These are phyloP conservation scores for Sergeia podlipaevii DNA, from an alignment of 208 protist species.

Conservation along the genomic window DNA sequence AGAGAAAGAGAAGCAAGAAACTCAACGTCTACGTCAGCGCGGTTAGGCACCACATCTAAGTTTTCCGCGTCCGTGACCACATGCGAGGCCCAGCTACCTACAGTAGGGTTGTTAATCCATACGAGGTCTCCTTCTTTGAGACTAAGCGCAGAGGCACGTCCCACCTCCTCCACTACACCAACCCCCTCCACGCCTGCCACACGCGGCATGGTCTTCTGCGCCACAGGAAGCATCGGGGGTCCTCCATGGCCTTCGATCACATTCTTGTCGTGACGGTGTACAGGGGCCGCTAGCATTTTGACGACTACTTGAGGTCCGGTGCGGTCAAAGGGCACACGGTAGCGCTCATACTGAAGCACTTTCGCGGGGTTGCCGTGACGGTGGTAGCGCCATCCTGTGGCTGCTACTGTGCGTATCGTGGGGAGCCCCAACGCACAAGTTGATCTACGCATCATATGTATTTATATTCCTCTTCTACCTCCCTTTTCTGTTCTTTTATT, in stretches of 20 bases:
- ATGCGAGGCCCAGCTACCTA: constrained; percentile 92
- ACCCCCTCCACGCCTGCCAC: constrained; percentile 95
- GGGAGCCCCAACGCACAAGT: constrained; percentile 24
- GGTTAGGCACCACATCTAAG: constrained; percentile 86
- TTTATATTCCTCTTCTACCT: no score
- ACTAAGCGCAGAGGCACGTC: constrained; percentile 47
- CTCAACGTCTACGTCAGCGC: constrained; percentile 90
- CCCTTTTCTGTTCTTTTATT: background rate
- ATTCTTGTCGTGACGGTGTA: constrained; percentile 96
- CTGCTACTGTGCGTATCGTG: constrained; percentile 69
- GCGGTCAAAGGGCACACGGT: constrained; percentile 82
- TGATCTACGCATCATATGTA: constrained; percentile 6
- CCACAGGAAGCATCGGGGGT: constrained; percentile 19
- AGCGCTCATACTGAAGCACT: constrained; percentile 86
- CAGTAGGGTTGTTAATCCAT: constrained; percentile 84
- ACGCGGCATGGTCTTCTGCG: constrained; percentile 25
- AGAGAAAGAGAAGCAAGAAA: constrained; percentile 93
- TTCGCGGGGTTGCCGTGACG: constrained; percentile 60
- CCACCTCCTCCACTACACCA: constrained; percentile 94
- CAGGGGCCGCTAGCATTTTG: constrained; percentile 94
- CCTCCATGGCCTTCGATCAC: constrained; percentile 90
- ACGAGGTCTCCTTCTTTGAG: constrained; percentile 92
- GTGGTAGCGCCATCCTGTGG: constrained; percentile 87
- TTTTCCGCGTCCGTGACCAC: constrained; percentile 83
- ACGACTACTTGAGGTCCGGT: constrained; percentile 85